These are phyloP conservation scores for Phaeosphaeria sp. DNA, from an alignment of 2,329 filamentous ascomycete genomes.

Conservation along the genomic window DNA sequence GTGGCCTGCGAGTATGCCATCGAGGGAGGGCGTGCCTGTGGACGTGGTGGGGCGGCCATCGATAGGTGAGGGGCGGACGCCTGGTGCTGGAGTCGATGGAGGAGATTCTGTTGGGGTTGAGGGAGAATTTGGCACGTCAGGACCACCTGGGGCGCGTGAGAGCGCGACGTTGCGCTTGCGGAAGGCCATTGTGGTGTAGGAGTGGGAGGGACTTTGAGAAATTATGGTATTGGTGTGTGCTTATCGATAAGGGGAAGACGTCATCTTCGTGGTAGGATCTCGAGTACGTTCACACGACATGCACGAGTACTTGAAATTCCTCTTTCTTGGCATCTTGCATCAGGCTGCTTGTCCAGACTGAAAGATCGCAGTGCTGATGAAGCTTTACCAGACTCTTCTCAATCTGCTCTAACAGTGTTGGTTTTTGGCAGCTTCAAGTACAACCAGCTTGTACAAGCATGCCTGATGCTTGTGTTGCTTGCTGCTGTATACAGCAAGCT, in stretches of 20 bases:
- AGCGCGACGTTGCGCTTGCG: conserved; percentile 71
- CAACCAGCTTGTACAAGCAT: too few relatives aligned
- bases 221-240: conserved; percentile 1
- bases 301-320: background rate
- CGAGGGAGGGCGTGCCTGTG: conserved; percentile 85
- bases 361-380: too few relatives aligned
- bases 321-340: background rate
- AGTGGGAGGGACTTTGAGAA: background rate
- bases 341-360: too few relatives aligned
- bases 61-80: conserved; percentile 82
- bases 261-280: background rate
- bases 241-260: conserved; percentile 6
- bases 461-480: too few relatives aligned
- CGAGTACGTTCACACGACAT: background rate
- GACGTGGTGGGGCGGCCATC: conserved; percentile 90
- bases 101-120: conserved; percentile 17
- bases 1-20: conserved; percentile 85
- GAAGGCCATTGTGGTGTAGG: conserved; percentile 64
- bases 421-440: too few relatives aligned
- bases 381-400: too few relatives aligned
- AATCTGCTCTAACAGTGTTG: too few relatives aligned
- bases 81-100: conserved; percentile 39
- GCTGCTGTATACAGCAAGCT: too few relatives aligned
- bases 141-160: conserved; percentile 44
- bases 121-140: conserved; percentile 18